Evolutionary conservation across 129 eudicot species (phyloP), one percentile per base, ranked within the genome.

Genomic region (Chrysanthemum seticuspe): DNA sequence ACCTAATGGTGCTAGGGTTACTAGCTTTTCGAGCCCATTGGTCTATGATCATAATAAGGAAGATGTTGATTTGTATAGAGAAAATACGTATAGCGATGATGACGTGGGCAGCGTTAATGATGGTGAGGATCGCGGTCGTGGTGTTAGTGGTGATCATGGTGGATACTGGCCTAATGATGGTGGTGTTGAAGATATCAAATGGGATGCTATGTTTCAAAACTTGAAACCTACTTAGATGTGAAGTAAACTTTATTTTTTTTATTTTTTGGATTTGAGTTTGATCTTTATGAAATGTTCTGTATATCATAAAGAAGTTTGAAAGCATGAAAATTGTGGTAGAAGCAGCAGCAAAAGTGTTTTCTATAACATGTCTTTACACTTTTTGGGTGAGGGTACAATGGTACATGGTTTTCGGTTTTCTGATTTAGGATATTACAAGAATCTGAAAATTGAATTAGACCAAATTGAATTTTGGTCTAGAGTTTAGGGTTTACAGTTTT

Each of bases 121-220:
- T 23, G 71, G 48, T 47, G 81, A 75, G 19, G 74, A 10, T 52
- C 5, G 68, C 10, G 83, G 75, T 61, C 90, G 4, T 23, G 67
- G 27, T 18, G 62, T 6, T 9, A 61, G 52, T 13, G 25, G 50
- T 57, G 72, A 56, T 29, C 34, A 29, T 27, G 81, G 64, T 62
- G 82, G 71, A 50, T 69, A 86, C 58, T 86, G 92, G 86, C 67
- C 87, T 3, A 54, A 74, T 61, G 68, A 49, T 65, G 19, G 36
- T 44, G 89, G 82, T 7, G 89, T 78, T 67, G 97, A 91, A 66
- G 93, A 86, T 63, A 91, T 91, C 82, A 87, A 84, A 83, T 92
- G 96, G 97, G 96, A 92, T 68, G 81, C 96, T 8, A 92, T 92
- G 97, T 92, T 92, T 83, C 94, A 92, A 65, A 87, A 92, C 83